Evolutionary conservation across 164 flowering plant genomes (phyloP).

Genomic region (Magnolia kwangsiensis): DNA sequence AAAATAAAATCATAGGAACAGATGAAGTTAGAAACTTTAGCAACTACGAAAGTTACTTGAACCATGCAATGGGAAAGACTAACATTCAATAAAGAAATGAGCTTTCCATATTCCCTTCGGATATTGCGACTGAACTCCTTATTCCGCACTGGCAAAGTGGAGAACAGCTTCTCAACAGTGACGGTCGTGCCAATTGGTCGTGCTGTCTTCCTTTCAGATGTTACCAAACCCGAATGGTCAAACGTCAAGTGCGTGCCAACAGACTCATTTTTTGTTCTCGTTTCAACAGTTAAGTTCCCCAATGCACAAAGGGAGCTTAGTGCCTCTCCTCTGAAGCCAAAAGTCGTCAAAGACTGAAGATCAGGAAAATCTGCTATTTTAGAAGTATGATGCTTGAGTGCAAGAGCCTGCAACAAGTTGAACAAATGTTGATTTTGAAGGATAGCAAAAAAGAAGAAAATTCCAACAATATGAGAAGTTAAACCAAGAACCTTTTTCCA

Average conservation of each 20-base stretch:
- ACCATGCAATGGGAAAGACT: constrained; percentile 12
- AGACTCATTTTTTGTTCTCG: constrained; percentile 70
- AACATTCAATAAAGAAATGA: constrained; percentile 81
- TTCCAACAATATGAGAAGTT: neutral
- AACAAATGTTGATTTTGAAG: neutral
- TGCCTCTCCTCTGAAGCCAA: constrained; percentile 98
- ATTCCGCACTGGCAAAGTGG: constrained; percentile 77
- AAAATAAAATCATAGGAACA: neutral
- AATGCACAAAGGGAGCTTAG: constrained; percentile 84
- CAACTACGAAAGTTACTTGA: neutral
- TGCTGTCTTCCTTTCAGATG: constrained; percentile 78
- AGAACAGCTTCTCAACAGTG: constrained; percentile 77
- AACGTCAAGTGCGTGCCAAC: constrained; percentile 83
- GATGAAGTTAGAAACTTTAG: neutral
- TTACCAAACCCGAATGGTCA: constrained; percentile 70
- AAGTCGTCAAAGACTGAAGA: constrained; percentile 78
- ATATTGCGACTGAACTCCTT: constrained; percentile 91
- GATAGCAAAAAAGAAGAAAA: neutral
- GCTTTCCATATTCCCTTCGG: constrained; percentile 90
- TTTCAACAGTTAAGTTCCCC: constrained; percentile 83
- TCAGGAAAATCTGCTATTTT: constrained; percentile 80
- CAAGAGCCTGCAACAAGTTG: constrained; percentile 56
- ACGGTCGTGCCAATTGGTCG: constrained; percentile 95
- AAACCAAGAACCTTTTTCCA: neutral
- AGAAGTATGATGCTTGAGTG: constrained; percentile 89